phyloP scores from a whole-genome alignment of 1,139 yeast genomes.

The Hanseniaspora gamundiae region DNA sequence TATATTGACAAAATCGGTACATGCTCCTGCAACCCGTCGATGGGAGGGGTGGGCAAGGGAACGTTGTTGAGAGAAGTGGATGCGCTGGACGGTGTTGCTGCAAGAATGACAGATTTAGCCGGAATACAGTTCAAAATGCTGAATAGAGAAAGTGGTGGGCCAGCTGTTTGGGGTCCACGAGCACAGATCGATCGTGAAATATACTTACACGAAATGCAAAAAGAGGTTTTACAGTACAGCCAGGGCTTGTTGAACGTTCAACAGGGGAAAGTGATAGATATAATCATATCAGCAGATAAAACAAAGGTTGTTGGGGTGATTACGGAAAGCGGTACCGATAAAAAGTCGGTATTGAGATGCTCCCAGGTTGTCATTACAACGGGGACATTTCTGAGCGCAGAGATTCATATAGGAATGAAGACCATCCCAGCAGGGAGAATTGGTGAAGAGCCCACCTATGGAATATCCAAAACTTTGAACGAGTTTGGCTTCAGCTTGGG shows the following conservation, averaged over 20 bases:
- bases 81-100: conserved; percentile 89
- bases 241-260: conserved; percentile 39
- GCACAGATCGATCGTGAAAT: conserved; percentile 88
- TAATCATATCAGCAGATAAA: conserved; percentile 43
- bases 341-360: conserved; percentile 51
- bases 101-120: conserved; percentile 74
- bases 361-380: conserved; percentile 78
- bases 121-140: conserved; percentile 87
- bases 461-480: conserved; percentile 65
- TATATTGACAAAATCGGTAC: conserved; percentile 67
- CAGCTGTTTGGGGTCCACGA: conserved; percentile 98
- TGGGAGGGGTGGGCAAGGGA: conserved; percentile 99
- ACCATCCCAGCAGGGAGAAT: conserved; percentile 84
- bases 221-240: conserved; percentile 44
- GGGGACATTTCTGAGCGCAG: conserved; percentile 91
- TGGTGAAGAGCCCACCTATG: conserved; percentile 87
- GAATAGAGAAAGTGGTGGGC: conserved; percentile 70
- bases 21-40: conserved; percentile 93
- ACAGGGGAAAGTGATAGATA: conserved; percentile 75
- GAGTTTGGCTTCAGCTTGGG: conserved; percentile 78
- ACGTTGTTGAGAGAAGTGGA: conserved; percentile 86
- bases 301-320: conserved; percentile 1
- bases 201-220: conserved; percentile 73
- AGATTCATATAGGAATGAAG: conserved; percentile 79
- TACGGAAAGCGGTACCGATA: conserved; percentile 26